Percentiles rank a stretch among this genome's conserved stretches.
Evolutionary conservation across 768 basidiomycete species (phyloP).

Genomic region (Termitomyces sp.): DNA sequence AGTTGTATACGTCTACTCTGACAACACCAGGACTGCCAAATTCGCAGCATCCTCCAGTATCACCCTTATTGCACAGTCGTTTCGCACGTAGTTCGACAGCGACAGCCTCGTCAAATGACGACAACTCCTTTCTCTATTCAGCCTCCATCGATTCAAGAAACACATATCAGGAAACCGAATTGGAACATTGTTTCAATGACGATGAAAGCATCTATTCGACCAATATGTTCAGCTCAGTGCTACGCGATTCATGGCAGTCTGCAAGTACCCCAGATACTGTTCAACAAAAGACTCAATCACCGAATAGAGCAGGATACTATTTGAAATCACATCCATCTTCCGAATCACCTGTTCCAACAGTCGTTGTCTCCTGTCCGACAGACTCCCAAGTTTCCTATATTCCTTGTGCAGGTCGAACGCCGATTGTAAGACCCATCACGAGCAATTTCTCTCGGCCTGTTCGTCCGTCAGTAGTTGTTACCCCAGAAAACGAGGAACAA

Average conservation of each 20-base stretch:
- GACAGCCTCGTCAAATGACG: slow-evolving; percentile 32
- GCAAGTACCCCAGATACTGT: slow-evolving; percentile 11
- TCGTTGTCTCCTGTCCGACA: slow-evolving; percentile 47
- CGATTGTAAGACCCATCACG: slow-evolving; percentile 37
- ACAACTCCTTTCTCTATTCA: slow-evolving; percentile 29
- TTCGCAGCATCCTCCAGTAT: slow-evolving; percentile 14
- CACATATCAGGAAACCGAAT: slow-evolving; percentile 24
- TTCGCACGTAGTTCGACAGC: slow-evolving; percentile 38
- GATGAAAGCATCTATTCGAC: slow-evolving; percentile 38
- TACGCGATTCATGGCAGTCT: slow-evolving; percentile 38
- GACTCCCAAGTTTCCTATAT: slow-evolving; percentile 14
- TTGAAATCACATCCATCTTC: not conserved
- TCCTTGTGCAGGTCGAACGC: slow-evolving; percentile 28
- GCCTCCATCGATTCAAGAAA: slow-evolving; percentile 22
- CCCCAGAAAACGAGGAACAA: slow-evolving; percentile 33
- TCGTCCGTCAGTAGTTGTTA: slow-evolving; percentile 32
- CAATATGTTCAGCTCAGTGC: slow-evolving; percentile 18
- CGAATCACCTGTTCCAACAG: slow-evolving; percentile 36
- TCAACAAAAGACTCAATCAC: not conserved
- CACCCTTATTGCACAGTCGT: slow-evolving; percentile 42
- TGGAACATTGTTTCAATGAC: slow-evolving; percentile 29
- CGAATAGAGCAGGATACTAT: not conserved
- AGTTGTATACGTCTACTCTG: slow-evolving; percentile 3
- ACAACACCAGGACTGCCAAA: slow-evolving; percentile 6
- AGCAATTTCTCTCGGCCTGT: slow-evolving; percentile 64